These are phyloP conservation scores for Fusarium palustre DNA, from an alignment of 2,329 filamentous ascomycete species.

Conservation along the genomic window DNA sequence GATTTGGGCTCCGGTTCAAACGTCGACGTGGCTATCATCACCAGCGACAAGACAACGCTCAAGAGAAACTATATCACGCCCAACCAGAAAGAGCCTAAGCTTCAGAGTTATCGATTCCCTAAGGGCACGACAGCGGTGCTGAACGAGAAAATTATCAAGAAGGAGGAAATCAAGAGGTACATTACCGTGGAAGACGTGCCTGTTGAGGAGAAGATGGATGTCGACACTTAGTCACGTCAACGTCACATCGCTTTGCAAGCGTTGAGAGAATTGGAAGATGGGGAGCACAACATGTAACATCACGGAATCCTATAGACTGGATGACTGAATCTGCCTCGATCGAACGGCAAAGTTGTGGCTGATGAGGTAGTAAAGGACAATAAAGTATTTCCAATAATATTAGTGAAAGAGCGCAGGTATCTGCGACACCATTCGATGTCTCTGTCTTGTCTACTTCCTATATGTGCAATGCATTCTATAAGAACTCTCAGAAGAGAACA, in stretches of 20 bases:
- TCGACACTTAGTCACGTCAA: constrained; percentile 63
- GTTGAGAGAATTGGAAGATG: constrained; percentile 13
- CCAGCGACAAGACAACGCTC: constrained; percentile 92
- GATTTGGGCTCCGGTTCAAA: constrained; percentile 97
- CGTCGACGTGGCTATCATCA: constrained; percentile 96
- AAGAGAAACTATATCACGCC: constrained; percentile 93
- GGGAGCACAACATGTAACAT: constrained; percentile 46
- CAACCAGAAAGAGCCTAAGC: constrained; percentile 90
- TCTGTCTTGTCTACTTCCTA: constrained; percentile 1
- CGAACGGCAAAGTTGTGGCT: constrained; percentile 19
- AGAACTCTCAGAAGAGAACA: constrained; percentile 35
- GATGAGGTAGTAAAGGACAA: constrained; percentile 6
- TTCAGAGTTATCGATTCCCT: constrained; percentile 91
- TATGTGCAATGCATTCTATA: constrained; percentile 30
- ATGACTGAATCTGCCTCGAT: constrained; percentile 30
- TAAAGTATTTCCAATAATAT: constrained; percentile 28
- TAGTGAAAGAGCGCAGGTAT: neutral
- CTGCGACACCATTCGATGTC: neutral
- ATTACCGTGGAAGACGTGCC: constrained; percentile 90
- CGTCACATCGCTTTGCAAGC: constrained; percentile 13
- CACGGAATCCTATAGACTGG: constrained; percentile 37
- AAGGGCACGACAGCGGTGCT: constrained; percentile 94
- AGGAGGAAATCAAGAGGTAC: constrained; percentile 93
- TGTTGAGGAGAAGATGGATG: constrained; percentile 75
- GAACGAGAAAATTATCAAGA: constrained; percentile 95